phyloP scores from a whole-genome alignment of 257 asterid genomes.

The Solanum sitiens region DNA sequence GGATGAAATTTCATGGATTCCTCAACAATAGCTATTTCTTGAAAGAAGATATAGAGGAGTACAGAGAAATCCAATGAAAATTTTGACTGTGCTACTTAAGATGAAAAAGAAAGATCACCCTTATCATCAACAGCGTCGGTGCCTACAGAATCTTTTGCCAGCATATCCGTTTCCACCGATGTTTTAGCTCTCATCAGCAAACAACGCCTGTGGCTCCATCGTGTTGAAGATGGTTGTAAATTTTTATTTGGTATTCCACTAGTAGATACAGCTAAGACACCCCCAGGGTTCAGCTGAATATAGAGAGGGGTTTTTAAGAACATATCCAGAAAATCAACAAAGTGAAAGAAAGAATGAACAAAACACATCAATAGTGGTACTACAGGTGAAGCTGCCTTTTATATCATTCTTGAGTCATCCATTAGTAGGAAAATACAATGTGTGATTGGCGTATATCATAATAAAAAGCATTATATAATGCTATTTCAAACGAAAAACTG shows the following conservation, averaged over 20 bases:
- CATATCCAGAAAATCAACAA: neutral
- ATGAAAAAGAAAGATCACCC: conserved; percentile 28
- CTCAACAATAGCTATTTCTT: neutral
- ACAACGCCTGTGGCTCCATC: conserved; percentile 6
- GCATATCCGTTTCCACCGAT: conserved; percentile 36
- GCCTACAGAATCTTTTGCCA: conserved; percentile 35
- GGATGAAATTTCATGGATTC: neutral
- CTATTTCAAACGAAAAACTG: neutral
- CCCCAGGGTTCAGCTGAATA: conserved; percentile 33
- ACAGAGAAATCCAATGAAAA: neutral
- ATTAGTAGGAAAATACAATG: neutral
- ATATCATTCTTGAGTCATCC: neutral
- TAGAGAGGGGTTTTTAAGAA: neutral
- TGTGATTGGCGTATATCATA: neutral
- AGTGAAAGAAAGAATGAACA: neutral
- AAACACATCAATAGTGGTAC: neutral
- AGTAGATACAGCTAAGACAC: conserved; percentile 10
- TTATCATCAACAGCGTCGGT: conserved; percentile 18
- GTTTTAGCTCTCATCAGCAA: conserved; percentile 28
- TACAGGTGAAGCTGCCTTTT: neutral
- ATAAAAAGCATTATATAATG: neutral
- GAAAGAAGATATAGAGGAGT: neutral
- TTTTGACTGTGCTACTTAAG: neutral
- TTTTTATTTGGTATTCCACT: conserved; percentile 13
- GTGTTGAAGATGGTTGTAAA: conserved; percentile 2